Percentiles rank a stretch among this genome's conserved stretches.
Evolutionary conservation across 1,139 yeast species (phyloP).

Genomic region (Wickerhamiella pararugosa): DNA sequence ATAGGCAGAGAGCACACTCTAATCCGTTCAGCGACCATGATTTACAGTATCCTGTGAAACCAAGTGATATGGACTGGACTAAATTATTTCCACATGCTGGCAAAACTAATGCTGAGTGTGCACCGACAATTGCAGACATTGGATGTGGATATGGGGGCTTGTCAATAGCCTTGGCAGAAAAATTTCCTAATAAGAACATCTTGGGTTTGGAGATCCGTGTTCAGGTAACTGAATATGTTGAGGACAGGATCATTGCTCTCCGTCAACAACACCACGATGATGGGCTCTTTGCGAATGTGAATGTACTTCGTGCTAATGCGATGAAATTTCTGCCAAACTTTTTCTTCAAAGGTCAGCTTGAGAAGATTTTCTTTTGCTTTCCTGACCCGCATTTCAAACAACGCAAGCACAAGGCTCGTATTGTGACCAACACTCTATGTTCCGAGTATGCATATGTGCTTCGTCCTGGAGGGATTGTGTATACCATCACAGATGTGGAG

Average conservation of each 20-base stretch:
- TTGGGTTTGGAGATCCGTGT: slow-evolving; percentile 96
- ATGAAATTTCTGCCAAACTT: slow-evolving; percentile 96
- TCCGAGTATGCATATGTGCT: slow-evolving; percentile 88
- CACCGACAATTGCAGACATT: slow-evolving; percentile 82
- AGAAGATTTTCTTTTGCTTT: slow-evolving; percentile 92
- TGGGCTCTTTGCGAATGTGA: slow-evolving; percentile 54
- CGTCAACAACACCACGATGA: slow-evolving; percentile 37
- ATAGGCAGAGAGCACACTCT: slow-evolving; percentile 95
- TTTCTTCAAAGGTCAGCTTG: slow-evolving; percentile 54
- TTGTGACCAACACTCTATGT: slow-evolving; percentile 72
- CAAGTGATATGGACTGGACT: slow-evolving; percentile 79
- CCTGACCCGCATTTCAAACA: slow-evolving; percentile 99
- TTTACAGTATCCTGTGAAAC: slow-evolving; percentile 71
- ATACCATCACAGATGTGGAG: slow-evolving; percentile 90
- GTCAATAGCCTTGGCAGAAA: slow-evolving; percentile 62
- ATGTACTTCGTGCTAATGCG: slow-evolving; percentile 86
- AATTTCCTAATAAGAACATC: slow-evolving; percentile 54
- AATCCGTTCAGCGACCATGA: slow-evolving; percentile 94
- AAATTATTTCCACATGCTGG: slow-evolving; percentile 44
- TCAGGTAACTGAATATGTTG: slow-evolving; percentile 93
- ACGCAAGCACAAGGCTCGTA: slow-evolving; percentile 93
- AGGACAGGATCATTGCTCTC: slow-evolving; percentile 82
- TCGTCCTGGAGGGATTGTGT: slow-evolving; percentile 72
- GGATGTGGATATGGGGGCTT: slow-evolving; percentile 99
- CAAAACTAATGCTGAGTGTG: slow-evolving; percentile 3